Conservation (phyloP, 2,329 filamentous ascomycete species). For the Nothophaeocryptopus gaeumannii region DNA sequence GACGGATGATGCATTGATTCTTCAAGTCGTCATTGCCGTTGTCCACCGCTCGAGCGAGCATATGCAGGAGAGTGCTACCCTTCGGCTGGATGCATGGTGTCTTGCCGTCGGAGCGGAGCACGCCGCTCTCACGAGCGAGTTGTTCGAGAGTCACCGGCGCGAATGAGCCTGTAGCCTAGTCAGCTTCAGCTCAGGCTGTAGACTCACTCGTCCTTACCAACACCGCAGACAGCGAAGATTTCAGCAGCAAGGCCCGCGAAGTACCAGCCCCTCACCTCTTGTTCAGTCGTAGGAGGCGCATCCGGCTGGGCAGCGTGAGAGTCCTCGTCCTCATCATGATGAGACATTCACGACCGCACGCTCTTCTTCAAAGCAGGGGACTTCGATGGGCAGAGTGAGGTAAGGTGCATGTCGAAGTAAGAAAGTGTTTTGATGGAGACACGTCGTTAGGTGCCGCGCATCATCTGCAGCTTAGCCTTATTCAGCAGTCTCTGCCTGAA, state of each 20-base stretch:
- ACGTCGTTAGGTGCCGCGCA: too few species aligned
- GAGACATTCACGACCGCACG: too few species aligned
- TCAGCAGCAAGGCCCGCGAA: slow-evolving; percentile 69
- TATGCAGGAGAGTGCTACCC: slow-evolving; percentile 5
- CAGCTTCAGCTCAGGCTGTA: slow-evolving; percentile 14
- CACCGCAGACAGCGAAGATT: slow-evolving; percentile 86
- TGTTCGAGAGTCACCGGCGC: slow-evolving; percentile 90
- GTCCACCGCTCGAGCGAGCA: slow-evolving; percentile 15
- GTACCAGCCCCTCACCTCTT: slow-evolving; percentile 31
- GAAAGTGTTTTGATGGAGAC: too few species aligned
- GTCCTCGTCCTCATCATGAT: too few species aligned
- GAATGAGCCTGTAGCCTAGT: slow-evolving; percentile 66
- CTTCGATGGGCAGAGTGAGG: too few species aligned
- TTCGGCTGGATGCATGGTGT: slow-evolving; percentile 58
- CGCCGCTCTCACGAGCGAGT: slow-evolving; percentile 81
- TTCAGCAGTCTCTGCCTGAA: too few species aligned
- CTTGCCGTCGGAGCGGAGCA: slow-evolving; percentile 70
- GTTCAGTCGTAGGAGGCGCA: slow-evolving; percentile 21
- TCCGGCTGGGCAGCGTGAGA: too few species aligned
- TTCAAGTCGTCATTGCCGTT: slow-evolving; percentile 39
- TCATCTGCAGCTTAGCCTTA: too few species aligned
- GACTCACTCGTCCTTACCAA: slow-evolving; percentile 55
- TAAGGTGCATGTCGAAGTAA: too few species aligned
- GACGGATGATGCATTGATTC: slow-evolving; percentile 72
- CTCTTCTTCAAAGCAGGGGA: too few species aligned